phyloP scores from a whole-genome alignment of 2,329 filamentous ascomycete genomes.

The Exophiala spinifera region DNA sequence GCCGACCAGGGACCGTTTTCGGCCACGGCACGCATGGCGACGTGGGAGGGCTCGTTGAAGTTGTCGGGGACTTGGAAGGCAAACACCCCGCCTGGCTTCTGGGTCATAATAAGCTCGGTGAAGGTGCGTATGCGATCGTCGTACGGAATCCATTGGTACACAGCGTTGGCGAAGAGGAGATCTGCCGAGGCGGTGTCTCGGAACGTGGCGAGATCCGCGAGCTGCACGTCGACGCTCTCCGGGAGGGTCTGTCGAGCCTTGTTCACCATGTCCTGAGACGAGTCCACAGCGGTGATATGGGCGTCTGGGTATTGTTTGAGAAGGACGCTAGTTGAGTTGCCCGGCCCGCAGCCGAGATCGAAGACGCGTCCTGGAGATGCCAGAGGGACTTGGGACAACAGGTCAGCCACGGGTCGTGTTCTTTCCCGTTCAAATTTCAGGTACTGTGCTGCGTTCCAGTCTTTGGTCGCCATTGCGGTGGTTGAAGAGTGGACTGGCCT shows the following conservation, averaged over 20 bases:
- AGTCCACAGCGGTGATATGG: slow-evolving; percentile 52
- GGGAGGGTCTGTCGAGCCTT: slow-evolving; percentile 46
- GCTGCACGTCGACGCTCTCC: slow-evolving; percentile 41
- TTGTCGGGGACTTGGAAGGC: slow-evolving; percentile 58
- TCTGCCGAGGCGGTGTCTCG: slow-evolving; percentile 35
- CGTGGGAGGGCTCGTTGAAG: slow-evolving; percentile 49
- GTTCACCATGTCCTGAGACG: slow-evolving; percentile 54
- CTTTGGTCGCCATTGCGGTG: slow-evolving; percentile 26
- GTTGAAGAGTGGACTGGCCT: not conserved
- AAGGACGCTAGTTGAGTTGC: slow-evolving; percentile 55
- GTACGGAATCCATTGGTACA: slow-evolving; percentile 56
- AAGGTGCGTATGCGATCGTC: slow-evolving; percentile 47
- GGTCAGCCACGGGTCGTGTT: slow-evolving; percentile 53
- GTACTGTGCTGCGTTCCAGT: slow-evolving; percentile 59
- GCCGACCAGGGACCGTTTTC: slow-evolving; percentile 39
- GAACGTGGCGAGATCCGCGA: slow-evolving; percentile 48
- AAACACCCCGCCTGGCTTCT: slow-evolving; percentile 47
- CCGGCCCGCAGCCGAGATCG: slow-evolving; percentile 61
- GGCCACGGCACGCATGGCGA: slow-evolving; percentile 49
- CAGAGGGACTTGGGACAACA: slow-evolving; percentile 49
- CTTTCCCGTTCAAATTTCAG: slow-evolving; percentile 55
- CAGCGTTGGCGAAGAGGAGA: slow-evolving; percentile 57
- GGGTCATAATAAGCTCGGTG: slow-evolving; percentile 41
- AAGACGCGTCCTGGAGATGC: slow-evolving; percentile 45
- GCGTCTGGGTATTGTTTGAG: slow-evolving; percentile 48